phyloP scores from a whole-genome alignment of 768 basidiomycete genomes.

The Galerina sulciceps region DNA sequence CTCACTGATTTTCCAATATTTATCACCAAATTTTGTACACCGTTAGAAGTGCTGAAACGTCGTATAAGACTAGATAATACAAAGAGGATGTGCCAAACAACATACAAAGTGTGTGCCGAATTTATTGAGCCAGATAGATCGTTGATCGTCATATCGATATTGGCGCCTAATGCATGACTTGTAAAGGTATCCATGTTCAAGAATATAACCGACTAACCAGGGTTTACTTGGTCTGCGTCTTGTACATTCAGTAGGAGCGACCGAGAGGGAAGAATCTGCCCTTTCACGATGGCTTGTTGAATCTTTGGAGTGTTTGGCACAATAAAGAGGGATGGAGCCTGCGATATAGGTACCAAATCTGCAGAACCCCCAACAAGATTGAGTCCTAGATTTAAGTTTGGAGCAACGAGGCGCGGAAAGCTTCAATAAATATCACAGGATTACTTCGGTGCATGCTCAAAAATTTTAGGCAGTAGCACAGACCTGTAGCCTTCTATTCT shows the following conservation, averaged over 20 bases:
- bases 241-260: too few relatives aligned
- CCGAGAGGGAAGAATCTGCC: not conserved
- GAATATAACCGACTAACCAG: not conserved
- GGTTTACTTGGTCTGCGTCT: too few relatives aligned
- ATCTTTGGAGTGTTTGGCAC: not conserved
- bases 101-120: not conserved
- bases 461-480: too few relatives aligned
- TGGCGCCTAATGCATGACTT: not conserved
- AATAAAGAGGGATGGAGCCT: not conserved
- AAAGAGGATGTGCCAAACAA: not conserved
- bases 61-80: not conserved
- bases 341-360: not conserved
- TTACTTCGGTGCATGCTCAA: too few relatives aligned
- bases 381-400: not conserved
- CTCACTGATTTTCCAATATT: not conserved
- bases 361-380: not conserved
- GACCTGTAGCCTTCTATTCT: not conserved
- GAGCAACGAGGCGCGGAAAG: not conserved
- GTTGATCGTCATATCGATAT: not conserved
- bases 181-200: not conserved
- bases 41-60: not conserved
- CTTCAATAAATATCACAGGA: too few relatives aligned
- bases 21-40: not conserved
- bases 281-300: not conserved
- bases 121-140: not conserved